These are phyloP conservation scores for Xylaria grammica DNA, from an alignment of 495 filamentous ascomycete genomes.

Conservation along the genomic window DNA sequence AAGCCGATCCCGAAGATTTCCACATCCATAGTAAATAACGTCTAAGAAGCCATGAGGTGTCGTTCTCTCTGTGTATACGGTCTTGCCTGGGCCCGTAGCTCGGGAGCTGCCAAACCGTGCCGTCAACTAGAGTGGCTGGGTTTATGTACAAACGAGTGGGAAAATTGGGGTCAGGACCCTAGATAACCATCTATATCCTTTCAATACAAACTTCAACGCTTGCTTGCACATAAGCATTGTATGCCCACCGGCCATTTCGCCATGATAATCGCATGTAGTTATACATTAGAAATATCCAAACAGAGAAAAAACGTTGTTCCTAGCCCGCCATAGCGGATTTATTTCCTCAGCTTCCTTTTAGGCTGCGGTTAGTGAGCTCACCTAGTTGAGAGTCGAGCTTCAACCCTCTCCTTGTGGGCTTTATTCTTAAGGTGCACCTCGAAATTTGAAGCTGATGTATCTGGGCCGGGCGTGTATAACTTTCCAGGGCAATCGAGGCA, in stretches of 20 bases:
- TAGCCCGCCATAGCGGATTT: neutral
- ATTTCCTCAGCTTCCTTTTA: neutral
- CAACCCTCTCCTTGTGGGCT: conserved; percentile 74
- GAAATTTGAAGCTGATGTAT: conserved; percentile 83
- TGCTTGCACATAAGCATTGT: conserved; percentile 11
- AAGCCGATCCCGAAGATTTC: neutral
- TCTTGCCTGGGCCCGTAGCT: neutral
- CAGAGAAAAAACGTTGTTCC: neutral
- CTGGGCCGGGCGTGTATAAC: conserved; percentile 86
- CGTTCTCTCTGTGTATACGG: neutral
- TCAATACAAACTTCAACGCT: conserved; percentile 23
- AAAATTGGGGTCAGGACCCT: neutral
- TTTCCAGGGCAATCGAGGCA: conserved; percentile 94
- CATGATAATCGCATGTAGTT: conserved; percentile 1
- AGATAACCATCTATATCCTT: neutral
- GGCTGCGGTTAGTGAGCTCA: no score
- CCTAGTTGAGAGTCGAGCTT: conserved; percentile 28
- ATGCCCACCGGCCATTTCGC: conserved; percentile 9
- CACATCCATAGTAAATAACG: conserved; percentile 4
- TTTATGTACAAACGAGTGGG: conserved; percentile 22
- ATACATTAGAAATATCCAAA: conserved; percentile 22
- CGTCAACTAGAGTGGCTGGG: neutral
- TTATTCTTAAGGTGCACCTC: conserved; percentile 86
- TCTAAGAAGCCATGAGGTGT: neutral
- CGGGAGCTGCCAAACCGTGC: neutral